Base-by-base conservation (phyloP, 495 filamentous ascomycete genomes). In the Astrothelium subdiscretum region DNA sequence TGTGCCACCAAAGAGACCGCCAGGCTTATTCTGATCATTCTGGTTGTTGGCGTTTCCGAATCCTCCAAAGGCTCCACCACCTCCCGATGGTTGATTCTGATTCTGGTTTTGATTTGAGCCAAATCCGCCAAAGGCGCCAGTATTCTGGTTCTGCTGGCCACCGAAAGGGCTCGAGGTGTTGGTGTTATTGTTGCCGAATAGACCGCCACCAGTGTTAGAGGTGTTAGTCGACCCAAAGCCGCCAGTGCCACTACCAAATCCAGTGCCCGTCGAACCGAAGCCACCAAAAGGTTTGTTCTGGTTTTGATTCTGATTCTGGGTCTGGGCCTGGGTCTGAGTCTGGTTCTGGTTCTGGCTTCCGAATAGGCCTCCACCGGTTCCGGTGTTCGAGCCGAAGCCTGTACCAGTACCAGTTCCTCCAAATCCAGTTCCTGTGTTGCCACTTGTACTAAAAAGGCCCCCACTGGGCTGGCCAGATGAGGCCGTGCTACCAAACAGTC, bases 1-100 rank as follows among this genome's bases (percentile, higher is more conserved):
- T 10, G 72, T 74, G 59, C 66, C 76, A n/a, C 82, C 83, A 68
- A 90, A 89, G 3, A 89, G 70, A 58, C 85, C 80, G 8, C 76
- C 80, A 13, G 85, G 79, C 57, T 83, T 81, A 61, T 79, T 81
- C 64, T 77, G 79, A 65, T 82, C 81, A 57, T 74, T 73, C 58
- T 71, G 75, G 52, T 69, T 73, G 63, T 74, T 76, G 40, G 62
- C 60, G 29, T 65, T 68, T n/a, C 75, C 75, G 27, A 62, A 59
- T n/a, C 32, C 31, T 58, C 64, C 64, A 35, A 69, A 69, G 57
- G 57, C 57, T n/a, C 43, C 58, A 12, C 57, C 57, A 38, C 27
- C 58, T 31, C 60, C 61, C 11, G 52, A 57, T 8, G 57, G 22
- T 59, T 72, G 75, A 58, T 77, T 69, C 63, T 76, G 66, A 26